Conservation (phyloP, 768 basidiomycete species). For the Suillus subaureus region DNA sequence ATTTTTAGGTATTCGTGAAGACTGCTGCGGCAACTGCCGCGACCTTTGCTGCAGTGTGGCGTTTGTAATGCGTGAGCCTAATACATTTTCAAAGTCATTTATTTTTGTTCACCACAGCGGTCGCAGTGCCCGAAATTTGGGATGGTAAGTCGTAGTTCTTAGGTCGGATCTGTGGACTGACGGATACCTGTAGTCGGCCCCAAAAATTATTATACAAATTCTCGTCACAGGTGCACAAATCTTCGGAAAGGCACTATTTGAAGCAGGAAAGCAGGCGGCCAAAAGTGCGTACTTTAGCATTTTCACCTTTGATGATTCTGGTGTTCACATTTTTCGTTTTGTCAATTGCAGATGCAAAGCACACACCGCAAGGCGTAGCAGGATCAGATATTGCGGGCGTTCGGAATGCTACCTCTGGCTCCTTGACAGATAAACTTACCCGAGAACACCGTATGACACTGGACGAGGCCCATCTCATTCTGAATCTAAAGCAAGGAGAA, state of each 20-base stretch:
- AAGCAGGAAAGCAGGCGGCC: slow-evolving; percentile 89
- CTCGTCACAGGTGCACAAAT: slow-evolving; percentile 76
- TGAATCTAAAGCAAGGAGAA: slow-evolving; percentile 83
- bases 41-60: too few relatives aligned
- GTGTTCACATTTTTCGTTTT: background rate
- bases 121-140: background rate
- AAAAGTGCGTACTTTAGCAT: slow-evolving; percentile 69
- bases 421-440: slow-evolving; percentile 78
- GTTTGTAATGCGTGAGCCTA: too few relatives aligned
- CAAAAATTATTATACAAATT: slow-evolving; percentile 78
- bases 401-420: slow-evolving; percentile 72
- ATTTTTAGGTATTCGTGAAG: too few relatives aligned
- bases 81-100: too few relatives aligned
- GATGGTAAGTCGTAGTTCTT: background rate
- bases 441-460: slow-evolving; percentile 89
- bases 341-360: slow-evolving; percentile 72
- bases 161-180: background rate
- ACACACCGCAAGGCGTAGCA: slow-evolving; percentile 70
- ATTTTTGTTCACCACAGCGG: too few relatives aligned
- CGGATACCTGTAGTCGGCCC: slow-evolving; percentile 60
- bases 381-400: slow-evolving; percentile 73
- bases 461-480: slow-evolving; percentile 91
- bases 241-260: slow-evolving; percentile 87
- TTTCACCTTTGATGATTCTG: slow-evolving; percentile 5
- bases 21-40: too few relatives aligned